Percentiles rank a stretch among this genome's conserved stretches.
phyloP scores from a whole-genome alignment of 1,284 basidiomycete species.

The Athelia sp. region DNA sequence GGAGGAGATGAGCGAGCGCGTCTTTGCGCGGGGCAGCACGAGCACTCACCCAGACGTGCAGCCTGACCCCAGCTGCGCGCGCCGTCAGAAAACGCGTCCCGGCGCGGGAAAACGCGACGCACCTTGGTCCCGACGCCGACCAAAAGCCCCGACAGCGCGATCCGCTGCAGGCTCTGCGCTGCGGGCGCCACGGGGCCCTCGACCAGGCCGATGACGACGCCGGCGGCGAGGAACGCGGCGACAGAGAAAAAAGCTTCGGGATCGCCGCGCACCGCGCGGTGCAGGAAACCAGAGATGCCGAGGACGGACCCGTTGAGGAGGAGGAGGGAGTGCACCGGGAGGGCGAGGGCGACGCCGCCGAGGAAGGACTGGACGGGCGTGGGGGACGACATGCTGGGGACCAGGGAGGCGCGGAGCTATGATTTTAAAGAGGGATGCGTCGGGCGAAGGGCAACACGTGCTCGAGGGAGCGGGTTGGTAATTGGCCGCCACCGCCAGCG shows the following conservation, averaged over 20 bases:
- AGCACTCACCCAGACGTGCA: conserved; percentile 53
- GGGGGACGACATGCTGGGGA: conserved; percentile 25
- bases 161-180: conserved; percentile 19
- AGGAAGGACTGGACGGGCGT: conserved; percentile 56
- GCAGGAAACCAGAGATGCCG: conserved; percentile 61
- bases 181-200: conserved; percentile 26
- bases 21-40: conserved; percentile 4
- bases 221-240: conserved; percentile 40
- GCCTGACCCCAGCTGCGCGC: conserved; percentile 26
- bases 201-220: conserved; percentile 32
- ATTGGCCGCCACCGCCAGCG: too few relatives aligned
- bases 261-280: conserved; percentile 45
- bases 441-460: too few relatives aligned
- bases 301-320: conserved; percentile 55
- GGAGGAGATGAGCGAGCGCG: not conserved
- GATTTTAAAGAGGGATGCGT: too few relatives aligned
- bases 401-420: too few relatives aligned
- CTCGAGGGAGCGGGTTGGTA: too few relatives aligned
- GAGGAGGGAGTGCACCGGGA: conserved; percentile 51
- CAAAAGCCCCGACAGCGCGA: conserved; percentile 49
- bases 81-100: conserved; percentile 1
- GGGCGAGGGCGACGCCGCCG: conserved; percentile 54
- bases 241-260: conserved; percentile 34
- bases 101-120: conserved; percentile 2
- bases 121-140: conserved; percentile 65